Percentiles rank a stretch among this genome's conserved stretches.
phyloP scores from a whole-genome alignment of 805 yeast genomes.

The Candida suzukii region DNA sequence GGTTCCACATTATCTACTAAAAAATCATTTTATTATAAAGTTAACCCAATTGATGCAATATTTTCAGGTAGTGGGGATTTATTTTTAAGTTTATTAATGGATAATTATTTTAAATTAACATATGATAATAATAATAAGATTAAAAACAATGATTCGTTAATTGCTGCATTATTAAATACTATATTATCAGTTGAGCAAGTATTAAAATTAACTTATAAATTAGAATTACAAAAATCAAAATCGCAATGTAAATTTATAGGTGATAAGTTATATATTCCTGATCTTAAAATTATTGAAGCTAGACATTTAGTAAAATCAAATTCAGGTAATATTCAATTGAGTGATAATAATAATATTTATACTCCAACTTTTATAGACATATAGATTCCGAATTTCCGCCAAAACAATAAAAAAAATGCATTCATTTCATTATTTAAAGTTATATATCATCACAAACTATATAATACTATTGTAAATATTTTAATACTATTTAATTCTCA shows the following conservation, averaged over 20 bases:
- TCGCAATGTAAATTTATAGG: slow-evolving; percentile 3
- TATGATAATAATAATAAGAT: too few relatives aligned
- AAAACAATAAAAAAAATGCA: background rate
- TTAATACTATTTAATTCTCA: background rate
- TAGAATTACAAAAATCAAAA: slow-evolving; percentile 6
- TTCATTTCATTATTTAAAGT: too few relatives aligned
- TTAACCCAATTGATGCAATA: slow-evolving; percentile 45
- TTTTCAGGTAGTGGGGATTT: slow-evolving; percentile 76
- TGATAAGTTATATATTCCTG: slow-evolving; percentile 29
- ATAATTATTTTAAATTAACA: slow-evolving; percentile 14
- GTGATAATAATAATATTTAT: background rate
- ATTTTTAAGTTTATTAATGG: slow-evolving; percentile 54
- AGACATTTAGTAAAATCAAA: slow-evolving; percentile 12
- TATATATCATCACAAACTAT: too few relatives aligned
- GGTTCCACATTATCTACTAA: slow-evolving; percentile 23
- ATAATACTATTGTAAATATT: too few relatives aligned
- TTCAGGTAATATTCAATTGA: background rate
- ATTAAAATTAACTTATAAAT: slow-evolving; percentile 30
- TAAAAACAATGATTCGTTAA: too few relatives aligned
- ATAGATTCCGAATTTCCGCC: too few relatives aligned
- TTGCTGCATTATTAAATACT: slow-evolving; percentile 36
- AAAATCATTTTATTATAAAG: slow-evolving; percentile 28
- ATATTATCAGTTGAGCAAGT: slow-evolving; percentile 35
- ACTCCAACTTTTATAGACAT: background rate
- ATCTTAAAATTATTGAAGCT: slow-evolving; percentile 38